Conservation (phyloP, 257 asterid species). For the Ajuga chamaepitys region DNA sequence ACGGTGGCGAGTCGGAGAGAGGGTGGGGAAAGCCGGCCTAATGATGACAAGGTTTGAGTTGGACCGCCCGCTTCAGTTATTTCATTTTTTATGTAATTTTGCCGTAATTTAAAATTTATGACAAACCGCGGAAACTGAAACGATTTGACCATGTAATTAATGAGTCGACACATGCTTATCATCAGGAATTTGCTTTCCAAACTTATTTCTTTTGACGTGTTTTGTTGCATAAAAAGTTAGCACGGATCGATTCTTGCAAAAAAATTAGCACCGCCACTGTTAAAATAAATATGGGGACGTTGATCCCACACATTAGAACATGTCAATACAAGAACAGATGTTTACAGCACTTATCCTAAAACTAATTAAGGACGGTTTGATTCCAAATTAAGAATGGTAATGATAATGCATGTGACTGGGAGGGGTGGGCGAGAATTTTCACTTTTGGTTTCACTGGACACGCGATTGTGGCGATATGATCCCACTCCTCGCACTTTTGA, state of each 20-base stretch:
- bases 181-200: neutral
- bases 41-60: slow-evolving; percentile 40
- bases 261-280: too few relatives aligned
- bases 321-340: too few relatives aligned
- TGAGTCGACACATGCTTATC: neutral
- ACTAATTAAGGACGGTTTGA: too few relatives aligned
- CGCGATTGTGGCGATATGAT: too few relatives aligned
- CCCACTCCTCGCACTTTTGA: too few relatives aligned
- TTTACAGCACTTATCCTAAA: too few relatives aligned
- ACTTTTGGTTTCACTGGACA: too few relatives aligned
- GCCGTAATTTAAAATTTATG: neutral
- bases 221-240: neutral
- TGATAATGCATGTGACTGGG: too few relatives aligned
- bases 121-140: neutral
- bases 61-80: neutral
- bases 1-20: slow-evolving; percentile 11
- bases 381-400: too few relatives aligned
- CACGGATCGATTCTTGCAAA: neutral
- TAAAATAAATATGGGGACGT: too few relatives aligned
- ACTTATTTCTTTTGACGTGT: neutral
- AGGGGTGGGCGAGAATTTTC: too few relatives aligned
- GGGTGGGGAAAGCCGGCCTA: slow-evolving; percentile 14
- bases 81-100: neutral
- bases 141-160: neutral
- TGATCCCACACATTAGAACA: too few relatives aligned